Conservation (phyloP, 2,329 filamentous ascomycete species). For the Hypomyces perniciosus region DNA sequence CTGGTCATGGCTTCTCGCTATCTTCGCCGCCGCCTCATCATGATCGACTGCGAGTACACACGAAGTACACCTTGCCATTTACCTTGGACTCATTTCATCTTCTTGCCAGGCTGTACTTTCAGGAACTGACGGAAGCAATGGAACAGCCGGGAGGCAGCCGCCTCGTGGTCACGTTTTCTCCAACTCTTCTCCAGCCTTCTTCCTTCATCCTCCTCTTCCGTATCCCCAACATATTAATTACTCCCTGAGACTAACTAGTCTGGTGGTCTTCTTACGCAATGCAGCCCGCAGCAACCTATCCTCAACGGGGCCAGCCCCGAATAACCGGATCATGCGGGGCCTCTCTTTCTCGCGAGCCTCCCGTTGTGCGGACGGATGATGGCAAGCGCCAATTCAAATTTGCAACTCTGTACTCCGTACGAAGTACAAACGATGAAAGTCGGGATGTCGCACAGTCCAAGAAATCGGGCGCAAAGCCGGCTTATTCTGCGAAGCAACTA, state of each 20-base stretch:
- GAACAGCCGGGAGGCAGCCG: too few relatives aligned
- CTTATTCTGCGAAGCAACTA: too few relatives aligned
- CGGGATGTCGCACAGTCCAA: too few relatives aligned
- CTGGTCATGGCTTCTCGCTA: too few relatives aligned
- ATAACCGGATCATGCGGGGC: background rate
- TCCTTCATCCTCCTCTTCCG: background rate
- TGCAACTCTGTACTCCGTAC: background rate
- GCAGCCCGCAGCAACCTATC: background rate
- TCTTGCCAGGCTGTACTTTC: background rate
- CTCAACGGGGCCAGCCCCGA: conserved; percentile 2
- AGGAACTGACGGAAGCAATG: background rate
- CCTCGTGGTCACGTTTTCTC: background rate
- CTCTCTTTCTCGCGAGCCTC: too few relatives aligned
- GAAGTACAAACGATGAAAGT: too few relatives aligned
- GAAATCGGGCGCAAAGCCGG: too few relatives aligned
- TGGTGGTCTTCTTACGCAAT: background rate
- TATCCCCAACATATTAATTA: background rate
- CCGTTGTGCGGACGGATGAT: too few relatives aligned
- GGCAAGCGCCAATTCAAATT: background rate
- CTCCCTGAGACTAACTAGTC: background rate
- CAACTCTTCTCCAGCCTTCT: background rate
- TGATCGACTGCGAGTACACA: too few relatives aligned
- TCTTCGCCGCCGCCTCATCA: too few relatives aligned
- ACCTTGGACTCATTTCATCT: background rate
- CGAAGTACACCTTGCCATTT: too few relatives aligned